A percentile compares a stretch with the other conserved stretches of the same genome.
Evolutionary conservation across 164 flowering plant species (phyloP).

Genomic region (Nymphaea colorata): DNA sequence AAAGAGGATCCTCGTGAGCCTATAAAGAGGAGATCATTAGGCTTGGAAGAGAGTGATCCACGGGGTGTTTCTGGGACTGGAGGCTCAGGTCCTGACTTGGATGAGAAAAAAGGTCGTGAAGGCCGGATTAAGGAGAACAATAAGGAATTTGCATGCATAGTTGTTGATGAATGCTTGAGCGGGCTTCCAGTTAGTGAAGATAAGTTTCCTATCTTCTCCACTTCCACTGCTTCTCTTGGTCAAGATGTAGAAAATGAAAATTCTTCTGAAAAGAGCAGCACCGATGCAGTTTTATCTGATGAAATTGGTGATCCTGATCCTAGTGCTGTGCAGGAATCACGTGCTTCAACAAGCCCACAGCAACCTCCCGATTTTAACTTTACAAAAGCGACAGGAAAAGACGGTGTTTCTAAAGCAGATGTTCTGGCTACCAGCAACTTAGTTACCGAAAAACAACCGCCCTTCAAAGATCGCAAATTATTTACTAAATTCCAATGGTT

Average conservation of each 20-base stretch:
- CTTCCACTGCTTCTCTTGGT: conserved; percentile 37
- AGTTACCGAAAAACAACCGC: conserved; percentile 13
- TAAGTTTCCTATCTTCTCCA: conserved; percentile 40
- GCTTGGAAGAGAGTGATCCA: conserved; percentile 15
- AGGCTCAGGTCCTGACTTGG: conserved; percentile 11
- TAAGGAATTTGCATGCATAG: conserved; percentile 5
- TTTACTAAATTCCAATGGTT: conserved; percentile 74
- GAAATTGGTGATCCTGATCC: conserved; percentile 32
- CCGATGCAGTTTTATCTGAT: conserved; percentile 38
- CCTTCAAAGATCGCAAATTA: conserved; percentile 44
- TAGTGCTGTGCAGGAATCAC: conserved; percentile 14
- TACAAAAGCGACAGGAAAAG: conserved; percentile 10
- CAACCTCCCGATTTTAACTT: conserved; percentile 33
- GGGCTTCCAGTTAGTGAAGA: conserved; percentile 38
- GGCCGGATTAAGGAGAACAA: conserved; percentile 10
- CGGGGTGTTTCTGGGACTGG: not conserved
- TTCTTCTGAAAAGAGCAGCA: conserved; percentile 57
- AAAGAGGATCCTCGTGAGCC: conserved; percentile 23
- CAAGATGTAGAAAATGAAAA: conserved; percentile 37
- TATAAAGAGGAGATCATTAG: conserved; percentile 59
- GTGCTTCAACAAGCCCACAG: conserved; percentile 13
- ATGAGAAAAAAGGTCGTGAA: conserved; percentile 9
- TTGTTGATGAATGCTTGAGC: conserved; percentile 23
- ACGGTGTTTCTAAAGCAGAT: conserved; percentile 5
- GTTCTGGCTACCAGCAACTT: conserved; percentile 9